A percentile compares a stretch with the other conserved stretches of the same genome.
Conservation (phyloP, 108 stramenopile species). For the Pseudonitzschia pungens region DNA sequence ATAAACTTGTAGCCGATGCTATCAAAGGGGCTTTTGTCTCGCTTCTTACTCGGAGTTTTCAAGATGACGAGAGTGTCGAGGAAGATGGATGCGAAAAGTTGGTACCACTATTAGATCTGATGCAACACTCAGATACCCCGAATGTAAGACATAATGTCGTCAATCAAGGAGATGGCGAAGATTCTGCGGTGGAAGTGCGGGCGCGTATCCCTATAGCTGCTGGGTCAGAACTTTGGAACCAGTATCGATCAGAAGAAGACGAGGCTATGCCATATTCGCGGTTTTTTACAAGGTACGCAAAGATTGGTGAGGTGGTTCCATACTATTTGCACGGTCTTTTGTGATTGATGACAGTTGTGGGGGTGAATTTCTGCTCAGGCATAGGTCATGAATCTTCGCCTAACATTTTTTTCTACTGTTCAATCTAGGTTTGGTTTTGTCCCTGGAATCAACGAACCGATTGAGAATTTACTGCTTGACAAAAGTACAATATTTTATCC, state of each 20-base stretch:
- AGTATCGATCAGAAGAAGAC: conserved; percentile 74
- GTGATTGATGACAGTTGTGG: not conserved
- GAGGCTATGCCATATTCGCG: conserved; percentile 72
- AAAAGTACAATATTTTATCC: conserved; percentile 71
- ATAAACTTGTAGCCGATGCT: conserved; percentile 43
- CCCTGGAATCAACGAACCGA: conserved; percentile 62
- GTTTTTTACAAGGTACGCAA: conserved; percentile 50
- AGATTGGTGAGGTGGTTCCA: not conserved
- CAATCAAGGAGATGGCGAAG: conserved; percentile 25
- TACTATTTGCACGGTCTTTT: conserved; percentile 2
- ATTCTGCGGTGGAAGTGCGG: conserved; percentile 63
- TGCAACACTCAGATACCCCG: conserved; percentile 63
- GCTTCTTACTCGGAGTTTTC: conserved; percentile 68
- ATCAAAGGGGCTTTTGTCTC: conserved; percentile 70
- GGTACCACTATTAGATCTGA: conserved; percentile 71
- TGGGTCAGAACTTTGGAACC: conserved; percentile 68
- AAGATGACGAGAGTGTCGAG: conserved; percentile 56
- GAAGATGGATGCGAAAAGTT: conserved; percentile 43
- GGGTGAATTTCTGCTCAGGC: no score
- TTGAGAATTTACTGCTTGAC: conserved; percentile 54
- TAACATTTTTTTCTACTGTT: not conserved
- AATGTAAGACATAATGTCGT: conserved; percentile 47
- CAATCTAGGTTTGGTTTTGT: conserved; percentile 62
- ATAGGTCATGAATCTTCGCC: no score
- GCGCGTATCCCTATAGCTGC: conserved; percentile 44